Evolutionary conservation across 2,329 filamentous ascomycete genomes (phyloP).

Genomic region (Pyrenochaeta sp.): DNA sequence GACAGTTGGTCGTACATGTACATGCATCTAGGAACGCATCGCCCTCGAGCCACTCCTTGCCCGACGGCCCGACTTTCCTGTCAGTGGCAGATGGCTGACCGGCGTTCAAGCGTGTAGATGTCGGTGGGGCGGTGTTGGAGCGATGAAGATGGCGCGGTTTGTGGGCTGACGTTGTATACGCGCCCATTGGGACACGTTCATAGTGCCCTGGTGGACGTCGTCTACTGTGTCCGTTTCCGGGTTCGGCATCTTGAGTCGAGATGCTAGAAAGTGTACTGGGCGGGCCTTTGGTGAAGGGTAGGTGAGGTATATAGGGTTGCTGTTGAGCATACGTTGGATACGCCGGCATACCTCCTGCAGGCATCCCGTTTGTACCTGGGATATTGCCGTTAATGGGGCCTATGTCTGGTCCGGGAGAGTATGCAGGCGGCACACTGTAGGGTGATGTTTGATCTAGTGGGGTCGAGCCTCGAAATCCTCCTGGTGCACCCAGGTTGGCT

Average conservation of each 20-base stretch:
- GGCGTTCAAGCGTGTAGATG: conserved; percentile 16
- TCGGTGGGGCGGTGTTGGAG: conserved; percentile 7
- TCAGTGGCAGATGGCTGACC: conserved; percentile 7
- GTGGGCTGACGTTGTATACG: conserved; percentile 11
- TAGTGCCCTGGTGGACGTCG: conserved; percentile 7
- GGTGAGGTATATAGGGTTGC: no score
- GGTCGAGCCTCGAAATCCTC: conserved; percentile 6
- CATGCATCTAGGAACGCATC: conserved; percentile 40
- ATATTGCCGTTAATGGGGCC: no score
- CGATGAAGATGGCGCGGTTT: background rate
- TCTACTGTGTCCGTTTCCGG: background rate
- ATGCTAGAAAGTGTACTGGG: conserved; percentile 7
- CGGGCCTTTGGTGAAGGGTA: no score
- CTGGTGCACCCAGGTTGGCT: conserved; percentile 4
- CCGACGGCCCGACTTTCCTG: conserved; percentile 20
- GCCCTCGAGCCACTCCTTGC: conserved; percentile 30
- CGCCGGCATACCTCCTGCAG: no score
- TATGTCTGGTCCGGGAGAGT: no score
- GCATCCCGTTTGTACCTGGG: no score
- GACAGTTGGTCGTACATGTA: conserved; percentile 37
- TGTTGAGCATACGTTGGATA: no score
- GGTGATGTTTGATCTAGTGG: no score
- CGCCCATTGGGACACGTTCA: conserved; percentile 22
- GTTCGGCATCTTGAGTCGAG: background rate
- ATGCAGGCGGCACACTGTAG: no score